Conservation (phyloP, 805 yeast genomes). For the Saccharomycopsis capsularis region DNA sequence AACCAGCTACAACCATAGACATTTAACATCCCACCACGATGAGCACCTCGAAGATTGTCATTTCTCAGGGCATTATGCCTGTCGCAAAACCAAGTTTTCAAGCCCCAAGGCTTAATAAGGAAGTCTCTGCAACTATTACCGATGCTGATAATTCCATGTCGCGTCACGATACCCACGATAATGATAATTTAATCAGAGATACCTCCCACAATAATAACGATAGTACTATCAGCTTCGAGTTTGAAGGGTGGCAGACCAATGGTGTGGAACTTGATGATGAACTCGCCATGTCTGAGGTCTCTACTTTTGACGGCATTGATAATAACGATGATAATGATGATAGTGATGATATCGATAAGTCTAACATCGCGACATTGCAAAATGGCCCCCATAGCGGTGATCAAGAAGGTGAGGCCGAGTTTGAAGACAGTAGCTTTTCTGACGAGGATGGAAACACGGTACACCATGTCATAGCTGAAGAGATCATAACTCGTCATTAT, state of each 20-base stretch:
- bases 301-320: not conserved
- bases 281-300: not conserved
- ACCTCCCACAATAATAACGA: not conserved
- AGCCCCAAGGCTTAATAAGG: too few species aligned
- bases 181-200: not conserved
- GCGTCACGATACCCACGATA: too few species aligned
- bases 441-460: not conserved
- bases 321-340: not conserved
- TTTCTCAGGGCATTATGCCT: too few species aligned
- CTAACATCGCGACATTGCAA: too few species aligned
- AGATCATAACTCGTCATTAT: too few species aligned
- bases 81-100: too few species aligned
- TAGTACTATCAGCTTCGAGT: not conserved
- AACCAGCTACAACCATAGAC: too few species aligned
- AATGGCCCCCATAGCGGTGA: not conserved
- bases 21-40: too few species aligned
- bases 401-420: not conserved
- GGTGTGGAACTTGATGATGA: constrained; percentile 6
- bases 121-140: too few species aligned
- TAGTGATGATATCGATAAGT: not conserved
- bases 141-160: too few species aligned
- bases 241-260: constrained; percentile 6
- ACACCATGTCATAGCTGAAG: not conserved
- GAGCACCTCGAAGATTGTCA: too few species aligned
- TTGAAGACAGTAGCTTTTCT: not conserved